Evolutionary conservation across 2,329 filamentous ascomycete genomes (phyloP), one percentile per base, ranked within the genome.

Genomic region (Xylariaceae sp.): DNA sequence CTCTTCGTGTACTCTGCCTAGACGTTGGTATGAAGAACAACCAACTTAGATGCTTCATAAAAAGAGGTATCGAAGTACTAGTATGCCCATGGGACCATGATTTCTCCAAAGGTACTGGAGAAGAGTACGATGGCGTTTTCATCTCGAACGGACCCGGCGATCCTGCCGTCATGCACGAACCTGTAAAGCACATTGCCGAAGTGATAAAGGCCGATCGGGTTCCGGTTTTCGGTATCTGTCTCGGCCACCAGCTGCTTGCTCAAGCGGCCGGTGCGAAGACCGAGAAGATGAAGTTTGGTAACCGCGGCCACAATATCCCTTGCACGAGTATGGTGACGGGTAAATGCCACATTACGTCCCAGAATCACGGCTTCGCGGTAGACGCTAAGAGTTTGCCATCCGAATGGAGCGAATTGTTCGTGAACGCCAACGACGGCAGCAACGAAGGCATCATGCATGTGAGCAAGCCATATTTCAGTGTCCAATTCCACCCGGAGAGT

Each of bases 1-100:
- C 88, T 48, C 83, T 98, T 56, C 90, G 93, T 71, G 88, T 99
- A 59, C 81, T 98, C 48, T 96, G 92, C 73, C 85, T 99, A 66
- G 95, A 99, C 78, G 93, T 99, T 66, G 95, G 95, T 73, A 88
- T 98, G 81, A 99, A 99, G 78, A 97, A 91, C 79, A 99, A 98
- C 79, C 95, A 99, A 79, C 83, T 99, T 67, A 86, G 95, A 65
- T 99, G 95, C 78, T 87, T 99, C 68, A 81, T 99, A 57, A 88
- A 87, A 68, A 87, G 95, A 66, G 95, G 95, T 52, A 89, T 98
- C 53, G 95, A 99, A 73, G 93, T 98, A 48, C 79, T 96, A 63
- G 91, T 97, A 54, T 93, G 95, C 62, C 95, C 95, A 9, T 99
- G 93, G 93, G 88, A 99, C 77, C 92, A 97, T 71, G 89, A 98